Base-by-base conservation (phyloP, 495 filamentous ascomycete genomes). In the Beverwykella pulmonaria region DNA sequence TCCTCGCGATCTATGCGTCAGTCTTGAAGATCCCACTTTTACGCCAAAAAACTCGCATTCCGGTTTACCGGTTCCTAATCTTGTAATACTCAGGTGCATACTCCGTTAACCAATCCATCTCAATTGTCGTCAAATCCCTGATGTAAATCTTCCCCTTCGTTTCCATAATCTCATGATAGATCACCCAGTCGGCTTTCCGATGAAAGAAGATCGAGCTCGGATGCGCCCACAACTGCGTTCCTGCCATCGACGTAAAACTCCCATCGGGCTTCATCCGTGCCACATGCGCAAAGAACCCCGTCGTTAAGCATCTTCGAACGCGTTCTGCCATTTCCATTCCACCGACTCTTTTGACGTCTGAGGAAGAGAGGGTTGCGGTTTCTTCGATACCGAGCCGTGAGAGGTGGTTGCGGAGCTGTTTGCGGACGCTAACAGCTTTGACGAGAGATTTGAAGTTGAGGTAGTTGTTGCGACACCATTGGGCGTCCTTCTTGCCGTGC, bases 161-260 rank as follows among this genome's bases (percentile, higher is more conserved):
- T 77, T 98, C 92, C 81, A 97, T 86, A 55, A 97, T 86, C 75
- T 98, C 95, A 72, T 95, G 90, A 73, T 98, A 98, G 46, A 98
- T 86, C 10, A 98, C 93, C 94, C 94, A 98, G 69, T 98, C 93
- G 19, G 91, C 92, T 80, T 96, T 97, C 48, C 94, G 87, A 78
- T 97, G 96, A 82, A 98, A 98, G 88, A 98, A 92, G 71, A 98
- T 77, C 19, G 90, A 94, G 71, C 86, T 95, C 2, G 94, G 95
- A 78, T 98, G 94, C 20, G 92, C 92, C 80, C 96, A 86, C 36
- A 98, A 79, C 47, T 85, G 84, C 41, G 84, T 77, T 7, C 91
- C 92, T 59, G 85, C 88, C 48, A 95, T 86, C 26, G 90, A 92
- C 70, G 84, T 86, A 71, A 97, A 98, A 15, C 85, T 92, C 19